phyloP scores from a whole-genome alignment of 257 asterid genomes.

The Solanum sejunctum region DNA sequence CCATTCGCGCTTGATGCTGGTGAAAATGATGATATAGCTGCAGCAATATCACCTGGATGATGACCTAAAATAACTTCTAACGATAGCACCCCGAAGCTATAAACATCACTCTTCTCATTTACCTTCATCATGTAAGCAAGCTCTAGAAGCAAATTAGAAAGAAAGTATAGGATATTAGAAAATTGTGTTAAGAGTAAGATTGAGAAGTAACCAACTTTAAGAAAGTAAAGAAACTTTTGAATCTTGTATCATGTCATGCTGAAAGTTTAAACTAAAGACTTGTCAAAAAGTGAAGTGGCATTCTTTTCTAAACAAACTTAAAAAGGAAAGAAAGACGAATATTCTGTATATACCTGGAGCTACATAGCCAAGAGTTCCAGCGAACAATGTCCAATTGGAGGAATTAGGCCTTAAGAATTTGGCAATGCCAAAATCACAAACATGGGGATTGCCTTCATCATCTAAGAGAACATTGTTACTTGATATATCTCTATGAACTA shows the following conservation, averaged over 20 bases:
- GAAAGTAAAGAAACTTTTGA: background rate
- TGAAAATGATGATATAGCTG: background rate
- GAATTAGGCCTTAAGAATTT: slow-evolving; percentile 15
- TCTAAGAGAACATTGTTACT: slow-evolving; percentile 25
- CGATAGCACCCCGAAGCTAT: slow-evolving; percentile 18
- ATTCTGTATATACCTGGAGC: slow-evolving; percentile 16
- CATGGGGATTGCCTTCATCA: slow-evolving; percentile 15
- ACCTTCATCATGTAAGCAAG: slow-evolving; percentile 22
- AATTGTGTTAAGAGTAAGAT: background rate
- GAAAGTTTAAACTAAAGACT: too few relatives aligned
- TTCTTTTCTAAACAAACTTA: too few relatives aligned
- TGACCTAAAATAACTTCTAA: slow-evolving; percentile 25
- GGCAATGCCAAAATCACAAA: slow-evolving; percentile 34
- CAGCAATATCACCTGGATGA: slow-evolving; percentile 20
- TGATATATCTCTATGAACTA: slow-evolving; percentile 32
- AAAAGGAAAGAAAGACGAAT: too few relatives aligned
- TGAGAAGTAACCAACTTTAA: background rate
- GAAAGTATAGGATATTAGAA: background rate
- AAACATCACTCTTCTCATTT: slow-evolving; percentile 22
- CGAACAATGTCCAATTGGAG: slow-evolving; percentile 18
- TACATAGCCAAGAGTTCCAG: slow-evolving; percentile 27
- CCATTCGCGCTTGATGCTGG: background rate
- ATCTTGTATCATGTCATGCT: too few relatives aligned
- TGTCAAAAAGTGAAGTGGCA: too few relatives aligned
- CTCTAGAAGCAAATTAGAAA: background rate